Conservation (phyloP, 2,329 filamentous ascomycete species). For the Neofusicoccum cordaticola region DNA sequence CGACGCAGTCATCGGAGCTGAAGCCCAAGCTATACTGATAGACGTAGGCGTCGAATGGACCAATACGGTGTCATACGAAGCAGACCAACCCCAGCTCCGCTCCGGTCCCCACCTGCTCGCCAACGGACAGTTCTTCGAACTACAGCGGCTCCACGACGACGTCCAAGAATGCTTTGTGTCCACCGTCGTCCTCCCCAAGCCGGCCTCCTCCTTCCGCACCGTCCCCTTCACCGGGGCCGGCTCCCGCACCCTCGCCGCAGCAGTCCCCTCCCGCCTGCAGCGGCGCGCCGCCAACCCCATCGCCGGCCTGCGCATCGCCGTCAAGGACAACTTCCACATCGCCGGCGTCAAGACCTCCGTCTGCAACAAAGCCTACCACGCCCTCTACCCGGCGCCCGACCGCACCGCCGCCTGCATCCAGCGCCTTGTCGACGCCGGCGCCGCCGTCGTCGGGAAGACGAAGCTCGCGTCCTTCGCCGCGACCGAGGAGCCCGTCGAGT, state of each 20-base stretch:
- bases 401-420: not conserved
- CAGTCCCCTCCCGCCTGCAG: not conserved
- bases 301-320: conserved; percentile 20
- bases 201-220: not conserved
- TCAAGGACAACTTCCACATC: conserved; percentile 28
- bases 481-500: conserved; percentile 25
- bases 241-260: not conserved
- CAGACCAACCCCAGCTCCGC: not conserved
- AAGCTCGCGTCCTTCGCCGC: conserved; percentile 20
- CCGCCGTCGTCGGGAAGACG: conserved; percentile 20
- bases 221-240: not conserved
- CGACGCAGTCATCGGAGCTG: not conserved
- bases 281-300: not conserved
- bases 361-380: conserved; percentile 20
- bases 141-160: not conserved
- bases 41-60: not conserved
- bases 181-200: not conserved
- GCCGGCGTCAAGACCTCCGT: conserved; percentile 21
- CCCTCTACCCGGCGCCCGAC: not conserved
- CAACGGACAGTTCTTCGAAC: not conserved
- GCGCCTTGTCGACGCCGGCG: not conserved
- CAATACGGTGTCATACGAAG: too few species aligned
- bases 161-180: not conserved
- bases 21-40: not conserved
- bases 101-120: not conserved